Evolutionary conservation across 2,329 filamentous ascomycete species (phyloP).

Genomic region (Aspergillus chevalieri): DNA sequence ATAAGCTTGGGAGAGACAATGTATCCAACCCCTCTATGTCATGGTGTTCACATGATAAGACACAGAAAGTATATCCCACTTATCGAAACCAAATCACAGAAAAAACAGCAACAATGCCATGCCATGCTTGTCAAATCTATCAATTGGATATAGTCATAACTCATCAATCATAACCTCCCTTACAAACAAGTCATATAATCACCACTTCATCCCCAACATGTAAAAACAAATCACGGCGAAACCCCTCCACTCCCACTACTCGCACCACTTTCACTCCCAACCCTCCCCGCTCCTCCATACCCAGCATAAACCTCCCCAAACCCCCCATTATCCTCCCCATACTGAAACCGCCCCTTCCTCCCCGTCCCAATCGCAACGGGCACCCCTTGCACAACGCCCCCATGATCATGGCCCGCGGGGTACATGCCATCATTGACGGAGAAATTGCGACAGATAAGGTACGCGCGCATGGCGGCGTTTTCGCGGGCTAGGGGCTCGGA

Average conservation of each 20-base stretch:
- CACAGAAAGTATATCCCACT: too few relatives aligned
- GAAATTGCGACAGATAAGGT: conserved; percentile 97
- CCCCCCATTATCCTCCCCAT: conserved; percentile 47
- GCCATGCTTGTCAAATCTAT: too few relatives aligned
- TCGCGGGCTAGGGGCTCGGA: conserved; percentile 79
- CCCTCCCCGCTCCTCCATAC: conserved; percentile 17
- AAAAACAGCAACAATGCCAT: too few relatives aligned
- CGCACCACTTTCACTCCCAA: conserved; percentile 48
- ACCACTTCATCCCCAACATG: not conserved
- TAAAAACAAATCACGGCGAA: not conserved
- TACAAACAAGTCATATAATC: too few relatives aligned
- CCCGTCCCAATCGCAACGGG: conserved; percentile 61
- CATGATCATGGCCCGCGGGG: conserved; percentile 50
- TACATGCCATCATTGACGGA: conserved; percentile 93
- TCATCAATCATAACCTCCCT: not conserved
- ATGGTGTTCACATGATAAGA: too few relatives aligned
- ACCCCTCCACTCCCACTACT: conserved; percentile 40
- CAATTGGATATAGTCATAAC: not conserved
- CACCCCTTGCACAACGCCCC: conserved; percentile 53
- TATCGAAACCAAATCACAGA: too few relatives aligned
- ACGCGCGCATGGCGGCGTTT: conserved; percentile 90
- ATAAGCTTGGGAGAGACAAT: too few relatives aligned
- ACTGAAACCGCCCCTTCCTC: conserved; percentile 42
- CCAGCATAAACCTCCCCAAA: conserved; percentile 25
- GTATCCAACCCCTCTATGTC: too few relatives aligned